phyloP scores from a whole-genome alignment of 176 grass and related monocot species.

The Chrysopogon serrulatus region DNA sequence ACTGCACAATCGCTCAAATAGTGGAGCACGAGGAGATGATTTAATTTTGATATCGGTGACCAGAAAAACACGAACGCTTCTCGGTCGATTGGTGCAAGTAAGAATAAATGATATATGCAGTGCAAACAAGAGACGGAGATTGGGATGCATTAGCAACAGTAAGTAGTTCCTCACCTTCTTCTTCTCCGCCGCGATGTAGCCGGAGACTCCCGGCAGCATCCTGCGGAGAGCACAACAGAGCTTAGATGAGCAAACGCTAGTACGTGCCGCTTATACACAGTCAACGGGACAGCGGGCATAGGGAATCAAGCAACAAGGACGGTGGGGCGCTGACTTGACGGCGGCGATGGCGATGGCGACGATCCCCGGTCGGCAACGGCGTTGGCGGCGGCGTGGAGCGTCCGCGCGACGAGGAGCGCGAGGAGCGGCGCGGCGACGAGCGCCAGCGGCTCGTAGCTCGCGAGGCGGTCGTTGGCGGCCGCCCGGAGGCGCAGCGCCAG shows the following conservation, averaged over 20 bases:
- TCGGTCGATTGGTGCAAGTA: neutral
- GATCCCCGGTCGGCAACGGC: constrained; percentile 53
- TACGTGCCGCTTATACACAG: neutral
- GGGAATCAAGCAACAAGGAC: neutral
- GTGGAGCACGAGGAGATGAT: neutral
- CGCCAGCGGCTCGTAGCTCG: constrained; percentile 64
- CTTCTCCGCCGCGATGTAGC: constrained; percentile 82
- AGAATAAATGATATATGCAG: no score
- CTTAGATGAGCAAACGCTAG: neutral
- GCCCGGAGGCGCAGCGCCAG: constrained; percentile 43
- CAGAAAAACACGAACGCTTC: neutral
- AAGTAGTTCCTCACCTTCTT: constrained; percentile 52
- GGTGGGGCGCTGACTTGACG: constrained; percentile 40
- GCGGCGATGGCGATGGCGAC: constrained; percentile 49
- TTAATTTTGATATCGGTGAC: neutral
- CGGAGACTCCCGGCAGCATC: constrained; percentile 64
- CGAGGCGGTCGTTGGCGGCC: constrained; percentile 50
- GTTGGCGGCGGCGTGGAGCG: constrained; percentile 34
- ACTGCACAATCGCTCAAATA: neutral
- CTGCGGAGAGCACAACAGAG: constrained; percentile 30
- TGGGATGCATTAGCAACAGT: neutral
- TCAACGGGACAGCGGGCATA: neutral
- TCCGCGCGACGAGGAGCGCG: constrained; percentile 54
- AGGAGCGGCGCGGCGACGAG: constrained; percentile 67
- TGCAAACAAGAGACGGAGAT: no score